A percentile compares a stretch with the other conserved stretches of the same genome.
phyloP scores from a whole-genome alignment of 805 yeast species.

The Pichia membranifaciens region DNA sequence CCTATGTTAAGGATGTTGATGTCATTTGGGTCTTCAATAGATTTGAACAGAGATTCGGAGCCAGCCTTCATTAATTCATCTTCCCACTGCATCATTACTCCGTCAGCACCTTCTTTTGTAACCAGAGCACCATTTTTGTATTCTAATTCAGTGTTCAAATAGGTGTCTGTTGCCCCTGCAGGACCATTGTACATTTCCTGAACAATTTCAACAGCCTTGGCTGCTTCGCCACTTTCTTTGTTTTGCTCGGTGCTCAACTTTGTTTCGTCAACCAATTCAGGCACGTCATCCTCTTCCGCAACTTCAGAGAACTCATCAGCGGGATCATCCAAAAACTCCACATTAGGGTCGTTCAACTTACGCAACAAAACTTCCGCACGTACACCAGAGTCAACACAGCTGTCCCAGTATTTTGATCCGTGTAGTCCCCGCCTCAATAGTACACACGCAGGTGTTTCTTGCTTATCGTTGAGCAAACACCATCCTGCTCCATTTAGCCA shows the following conservation, averaged over 20 bases:
- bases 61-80: slow-evolving; percentile 74
- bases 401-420: slow-evolving; percentile 36
- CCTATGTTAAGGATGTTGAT: slow-evolving; percentile 74
- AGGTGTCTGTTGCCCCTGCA: slow-evolving; percentile 58
- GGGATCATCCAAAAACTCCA: slow-evolving; percentile 51
- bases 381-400: slow-evolving; percentile 78
- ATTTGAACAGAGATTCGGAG: slow-evolving; percentile 61
- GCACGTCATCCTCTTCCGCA: slow-evolving; percentile 15
- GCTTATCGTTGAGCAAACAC: slow-evolving; percentile 67
- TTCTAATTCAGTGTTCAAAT: slow-evolving; percentile 58
- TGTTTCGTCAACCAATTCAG: slow-evolving; percentile 16
- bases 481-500: slow-evolving; percentile 91
- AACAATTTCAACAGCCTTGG: neutral
- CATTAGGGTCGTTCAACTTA: slow-evolving; percentile 55
- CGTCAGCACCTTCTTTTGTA: slow-evolving; percentile 71
- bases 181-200: slow-evolving; percentile 40
- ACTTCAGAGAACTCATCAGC: slow-evolving; percentile 16
- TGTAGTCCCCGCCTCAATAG: slow-evolving; percentile 46
- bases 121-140: slow-evolving; percentile 65
- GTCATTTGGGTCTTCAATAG: slow-evolving; percentile 32
- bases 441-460: slow-evolving; percentile 83
- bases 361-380: slow-evolving; percentile 80
- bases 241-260: too few species aligned
- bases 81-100: slow-evolving; percentile 99
- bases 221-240: too few species aligned